Percentiles rank a stretch among this genome's conserved stretches.
Evolutionary conservation across 192 early-diverging fungal genomes (phyloP).

Genomic region (Kickxella alabastrina): DNA sequence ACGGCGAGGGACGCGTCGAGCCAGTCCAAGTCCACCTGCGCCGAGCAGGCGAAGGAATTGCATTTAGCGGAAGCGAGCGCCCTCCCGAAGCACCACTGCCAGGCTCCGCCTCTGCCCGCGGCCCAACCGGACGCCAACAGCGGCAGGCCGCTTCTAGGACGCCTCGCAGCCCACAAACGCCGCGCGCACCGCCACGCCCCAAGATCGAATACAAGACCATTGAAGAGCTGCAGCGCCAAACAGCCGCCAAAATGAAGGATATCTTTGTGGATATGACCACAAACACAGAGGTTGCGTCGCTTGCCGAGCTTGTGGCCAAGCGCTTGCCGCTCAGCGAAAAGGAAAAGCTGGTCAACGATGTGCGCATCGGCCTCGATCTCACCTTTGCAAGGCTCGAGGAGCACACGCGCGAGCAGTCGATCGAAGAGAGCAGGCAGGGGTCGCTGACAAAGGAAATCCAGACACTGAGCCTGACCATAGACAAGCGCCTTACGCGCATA

Average conservation of each 20-base stretch:
- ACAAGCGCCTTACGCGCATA: constrained; percentile 8
- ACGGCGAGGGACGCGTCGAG: constrained; percentile 81
- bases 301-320: constrained; percentile 31
- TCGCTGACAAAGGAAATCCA: constrained; percentile 8
- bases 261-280: constrained; percentile 49
- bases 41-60: constrained; percentile 76
- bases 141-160: no score
- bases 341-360: constrained; percentile 24
- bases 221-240: constrained; percentile 35
- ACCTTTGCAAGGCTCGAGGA: constrained; percentile 26
- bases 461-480: constrained; percentile 7
- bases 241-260: constrained; percentile 23
- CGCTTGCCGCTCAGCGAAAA: constrained; percentile 18
- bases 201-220: constrained; percentile 26
- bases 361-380: constrained; percentile 41
- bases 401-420: constrained; percentile 10
- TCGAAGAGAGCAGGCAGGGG: neutral
- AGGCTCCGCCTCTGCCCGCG: neutral
- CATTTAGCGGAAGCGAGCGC: constrained; percentile 77
- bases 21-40: constrained; percentile 87
- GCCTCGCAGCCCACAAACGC: no score
- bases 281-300: constrained; percentile 23
- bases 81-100: neutral
- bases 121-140: no score
- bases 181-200: neutral